A percentile compares a stretch with the other conserved stretches of the same genome.
These are phyloP conservation scores for Hibiscus tridactylites DNA, from an alignment of 345 rosid species.

Conservation along the genomic window DNA sequence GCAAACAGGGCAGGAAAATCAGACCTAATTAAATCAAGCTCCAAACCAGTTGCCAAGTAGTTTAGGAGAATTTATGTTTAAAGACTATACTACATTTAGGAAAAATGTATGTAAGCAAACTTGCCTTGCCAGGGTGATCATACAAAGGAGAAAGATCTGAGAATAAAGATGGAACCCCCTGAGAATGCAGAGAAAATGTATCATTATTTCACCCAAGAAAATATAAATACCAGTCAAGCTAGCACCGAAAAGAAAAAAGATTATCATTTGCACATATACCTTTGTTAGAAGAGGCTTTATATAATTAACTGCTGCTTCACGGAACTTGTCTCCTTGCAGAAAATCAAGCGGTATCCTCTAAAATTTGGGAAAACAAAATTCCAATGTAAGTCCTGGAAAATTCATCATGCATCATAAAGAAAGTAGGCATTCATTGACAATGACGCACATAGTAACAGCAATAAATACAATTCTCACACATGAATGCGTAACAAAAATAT, in stretches of 20 bases:
- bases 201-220: constrained; percentile 8
- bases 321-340: constrained; percentile 21
- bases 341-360: constrained; percentile 98
- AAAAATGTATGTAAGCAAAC: constrained; percentile 15
- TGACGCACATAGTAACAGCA: background rate
- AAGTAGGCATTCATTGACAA: constrained; percentile 1
- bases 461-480: background rate
- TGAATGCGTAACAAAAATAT: background rate
- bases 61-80: background rate
- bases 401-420: background rate
- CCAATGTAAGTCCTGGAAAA: constrained; percentile 4
- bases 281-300: constrained; percentile 80
- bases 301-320: constrained; percentile 23
- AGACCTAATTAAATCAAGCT: background rate
- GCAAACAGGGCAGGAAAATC: constrained; percentile 8
- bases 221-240: constrained; percentile 1
- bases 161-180: constrained; percentile 98
- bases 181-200: constrained; percentile 13
- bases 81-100: background rate
- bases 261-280: constrained; percentile 29
- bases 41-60: background rate
- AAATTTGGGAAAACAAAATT: constrained; percentile 17
- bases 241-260: background rate
- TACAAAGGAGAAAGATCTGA: constrained; percentile 94
- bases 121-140: constrained; percentile 75